Base-by-base conservation (phyloP, 768 basidiomycete genomes). In the Tephrocybe sp. region DNA sequence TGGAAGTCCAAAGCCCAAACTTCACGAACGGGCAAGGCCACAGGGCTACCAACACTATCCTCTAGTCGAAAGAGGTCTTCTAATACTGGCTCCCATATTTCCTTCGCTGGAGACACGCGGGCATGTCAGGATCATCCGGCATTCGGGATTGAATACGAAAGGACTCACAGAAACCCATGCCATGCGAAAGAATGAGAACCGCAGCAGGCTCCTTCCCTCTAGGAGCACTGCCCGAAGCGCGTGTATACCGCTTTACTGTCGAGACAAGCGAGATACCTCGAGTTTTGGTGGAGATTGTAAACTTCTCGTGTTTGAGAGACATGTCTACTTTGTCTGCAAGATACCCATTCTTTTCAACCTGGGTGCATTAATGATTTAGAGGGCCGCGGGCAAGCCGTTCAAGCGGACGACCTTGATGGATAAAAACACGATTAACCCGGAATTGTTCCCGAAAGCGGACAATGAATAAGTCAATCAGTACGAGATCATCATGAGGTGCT, bases 21-120 rank as follows among this genome's bases (percentile, higher is more conserved):
- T 48, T 73, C 71, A 0, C 66, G 66, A 23, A 72, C 57, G 13
- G 58, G 34, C 38, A 47, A 30, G 3, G 35, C 33, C 20, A 46
- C 41, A 26, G 26, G 26, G 7, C 26, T 20, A 11, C 14, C 39
- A 3, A 30, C 17, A 12, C n/a, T 34, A 16, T 58, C 50, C 14
- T 68, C 65, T 11, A 66, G 36, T n/a, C 48, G 31, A 36, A 71
- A 71, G 3, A 73, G 45, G 36, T 62, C 62, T 16, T 68, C 61
- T n/a, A 72, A 60, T 1, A 59, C 66, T 1, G 72, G 70, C 44
- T 74, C 72, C 72, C 72, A 74, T 1, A 55, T 65, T 52, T 74
- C 72, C 52, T 74, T 74, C 51, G 64, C 72, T 74, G 43, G 10
- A 26, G 26, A 30, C 6, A 36, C 11, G 17, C 13, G 10, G 5